Evolutionary conservation across 2,329 filamentous ascomycete species (phyloP), one percentile per base, ranked within the genome.

Genomic region (Metarhizium humberi): DNA sequence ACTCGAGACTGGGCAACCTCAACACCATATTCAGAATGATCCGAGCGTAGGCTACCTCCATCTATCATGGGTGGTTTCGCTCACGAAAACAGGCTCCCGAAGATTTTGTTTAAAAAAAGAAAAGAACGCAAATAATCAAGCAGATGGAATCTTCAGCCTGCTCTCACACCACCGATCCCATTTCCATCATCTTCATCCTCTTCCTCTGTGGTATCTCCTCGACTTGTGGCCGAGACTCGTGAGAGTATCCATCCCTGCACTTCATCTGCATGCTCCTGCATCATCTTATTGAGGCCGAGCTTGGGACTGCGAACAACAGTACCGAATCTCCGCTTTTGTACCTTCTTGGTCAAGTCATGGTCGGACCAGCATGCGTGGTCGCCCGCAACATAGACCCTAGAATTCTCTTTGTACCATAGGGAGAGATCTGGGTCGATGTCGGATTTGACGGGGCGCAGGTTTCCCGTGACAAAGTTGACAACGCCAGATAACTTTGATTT

Each of bases 341-440:
- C 79, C 63, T 82, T 84, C 58, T 78, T 75, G 2, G 72, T 77
- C 20, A 84, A 74, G 4, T 85, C 82, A 36, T 78, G 76, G 55
- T 86, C 81, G 58, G 70, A 75, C 87, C 90, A 96, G 67, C 89
- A 87, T 13, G 81, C 80, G 67, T 96, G 92, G 57, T 86, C 78
- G 30, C 78, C 74, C 2, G 86, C 82, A 18, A 96, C 87, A 63
- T 86, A 95, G 50, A 96, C 86, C 3, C 82, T 79, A 0, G 90
- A 94, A 69, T 90, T 85, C 61, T 84, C 78, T 66, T 86, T 87
- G 71, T 96, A 97, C 92, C 92, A 97, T 29, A 77, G 76, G 1
- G 84, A 86, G 1, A 92, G 76, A 57, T 79, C 76, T n/a, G 81
- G 78, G 56, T 95, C 87, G 32, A 84, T 81, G 60, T 94, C 91